Conservation (phyloP, 305 asterid species). For the Solanum aculeatissimum region DNA sequence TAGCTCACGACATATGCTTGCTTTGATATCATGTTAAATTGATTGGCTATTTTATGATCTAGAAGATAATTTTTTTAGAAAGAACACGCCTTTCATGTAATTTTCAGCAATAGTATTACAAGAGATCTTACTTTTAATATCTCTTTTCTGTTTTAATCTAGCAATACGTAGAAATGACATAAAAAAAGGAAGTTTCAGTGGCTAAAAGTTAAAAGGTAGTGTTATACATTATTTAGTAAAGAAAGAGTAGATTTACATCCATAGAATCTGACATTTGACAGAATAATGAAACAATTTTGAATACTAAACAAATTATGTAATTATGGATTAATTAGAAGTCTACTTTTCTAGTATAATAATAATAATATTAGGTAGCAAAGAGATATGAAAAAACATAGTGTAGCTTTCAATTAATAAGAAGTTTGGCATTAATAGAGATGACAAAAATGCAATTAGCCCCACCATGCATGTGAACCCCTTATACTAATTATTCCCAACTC, state of each 20-base stretch:
- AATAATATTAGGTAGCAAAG: not conserved
- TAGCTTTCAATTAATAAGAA: not conserved
- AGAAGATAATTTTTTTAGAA: not conserved
- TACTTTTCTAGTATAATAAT: not conserved
- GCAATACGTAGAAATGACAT: not conserved
- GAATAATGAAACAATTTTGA: not conserved
- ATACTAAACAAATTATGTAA: not conserved
- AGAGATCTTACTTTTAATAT: not conserved
- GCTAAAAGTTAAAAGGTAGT: not conserved
- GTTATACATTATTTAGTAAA: not conserved
- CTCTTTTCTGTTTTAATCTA: not conserved
- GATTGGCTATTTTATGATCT: not conserved
- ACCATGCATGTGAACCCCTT: not conserved
- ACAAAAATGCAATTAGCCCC: not conserved
- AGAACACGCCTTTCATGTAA: not conserved
- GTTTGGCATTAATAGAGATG: not conserved
- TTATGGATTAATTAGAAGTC: not conserved
- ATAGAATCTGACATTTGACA: not conserved
- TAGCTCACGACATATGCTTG: not conserved
- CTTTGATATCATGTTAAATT: not conserved
- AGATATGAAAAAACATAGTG: not conserved
- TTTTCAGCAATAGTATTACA: not conserved
- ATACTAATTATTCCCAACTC: not conserved
- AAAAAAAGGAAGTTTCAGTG: not conserved
- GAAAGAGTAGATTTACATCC: not conserved